A percentile compares a stretch with the other conserved stretches of the same genome.
Conservation (phyloP, 2,329 filamentous ascomycete species). For the Rutstroemia sp. region DNA sequence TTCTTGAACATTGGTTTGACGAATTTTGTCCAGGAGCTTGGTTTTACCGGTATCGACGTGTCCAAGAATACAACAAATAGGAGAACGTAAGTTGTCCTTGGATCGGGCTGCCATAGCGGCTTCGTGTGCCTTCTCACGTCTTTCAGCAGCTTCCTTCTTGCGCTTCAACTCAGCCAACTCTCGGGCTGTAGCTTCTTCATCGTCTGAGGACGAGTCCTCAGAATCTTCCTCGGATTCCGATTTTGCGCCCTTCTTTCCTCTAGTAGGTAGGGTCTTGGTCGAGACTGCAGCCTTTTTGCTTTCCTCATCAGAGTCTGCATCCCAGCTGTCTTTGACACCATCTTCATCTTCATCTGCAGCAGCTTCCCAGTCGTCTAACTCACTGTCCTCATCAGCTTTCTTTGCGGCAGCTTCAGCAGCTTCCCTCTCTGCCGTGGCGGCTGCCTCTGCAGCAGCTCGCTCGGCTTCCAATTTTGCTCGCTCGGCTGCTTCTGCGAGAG, state of each 20-base stretch:
- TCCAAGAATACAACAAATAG: conserved; percentile 98
- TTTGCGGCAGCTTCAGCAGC: conserved; percentile 48
- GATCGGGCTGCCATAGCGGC: conserved; percentile 86
- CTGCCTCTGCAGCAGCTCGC: conserved; percentile 53
- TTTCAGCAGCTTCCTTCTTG: conserved; percentile 83
- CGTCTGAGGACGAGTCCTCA: conserved; percentile 45
- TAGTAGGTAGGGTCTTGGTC: conserved; percentile 17
- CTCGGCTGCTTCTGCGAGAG: conserved; percentile 70
- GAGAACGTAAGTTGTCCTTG: conserved; percentile 89
- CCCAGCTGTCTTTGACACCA: conserved; percentile 90
- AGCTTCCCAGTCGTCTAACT: conserved; percentile 78
- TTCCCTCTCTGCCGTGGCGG: conserved; percentile 53
- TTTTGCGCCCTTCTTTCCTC: conserved; percentile 39
- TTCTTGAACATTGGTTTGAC: conserved; percentile 97
- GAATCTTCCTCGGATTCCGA: conserved; percentile 56
- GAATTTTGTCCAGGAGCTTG: conserved; percentile 97
- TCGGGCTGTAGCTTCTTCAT: conserved; percentile 69
- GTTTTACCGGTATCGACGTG: conserved; percentile 99
- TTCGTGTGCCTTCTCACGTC: conserved; percentile 83
- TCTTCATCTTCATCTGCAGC: conserved; percentile 69
- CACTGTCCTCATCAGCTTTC: conserved; percentile 49
- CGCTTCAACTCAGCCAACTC: conserved; percentile 65
- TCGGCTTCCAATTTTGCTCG: conserved; percentile 63
- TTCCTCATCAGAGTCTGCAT: conserved; percentile 72
- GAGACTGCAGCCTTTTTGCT: conserved; percentile 34